Conservation (phyloP, 2,329 filamentous ascomycete species). For the Pseudogymnoascus verrucosus region DNA sequence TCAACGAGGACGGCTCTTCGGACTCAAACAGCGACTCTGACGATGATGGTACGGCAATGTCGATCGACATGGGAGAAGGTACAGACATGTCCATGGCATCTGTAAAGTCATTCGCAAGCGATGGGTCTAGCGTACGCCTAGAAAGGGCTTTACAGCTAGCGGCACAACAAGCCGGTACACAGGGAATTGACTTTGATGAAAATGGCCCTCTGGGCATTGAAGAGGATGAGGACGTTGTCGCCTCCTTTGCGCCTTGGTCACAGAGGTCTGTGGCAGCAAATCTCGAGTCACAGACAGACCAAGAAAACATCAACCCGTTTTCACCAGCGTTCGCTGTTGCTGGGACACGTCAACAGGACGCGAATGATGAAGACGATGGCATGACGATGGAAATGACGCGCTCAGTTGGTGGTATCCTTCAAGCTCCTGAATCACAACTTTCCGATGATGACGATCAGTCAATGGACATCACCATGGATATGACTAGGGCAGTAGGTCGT, state of each 20-base stretch:
- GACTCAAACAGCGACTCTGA: constrained; percentile 49
- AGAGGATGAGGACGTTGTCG: constrained; percentile 61
- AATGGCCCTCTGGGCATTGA: constrained; percentile 42
- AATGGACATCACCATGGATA: constrained; percentile 77
- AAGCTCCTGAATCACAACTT: not conserved
- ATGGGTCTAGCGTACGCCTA: constrained; percentile 62
- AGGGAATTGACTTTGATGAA: constrained; percentile 52
- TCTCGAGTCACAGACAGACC: constrained; percentile 30
- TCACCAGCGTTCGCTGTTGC: constrained; percentile 24
- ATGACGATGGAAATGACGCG: constrained; percentile 42
- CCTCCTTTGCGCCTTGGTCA: constrained; percentile 65
- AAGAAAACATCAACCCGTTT: constrained; percentile 43
- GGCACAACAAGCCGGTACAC: constrained; percentile 65
- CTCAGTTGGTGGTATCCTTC: constrained; percentile 27
- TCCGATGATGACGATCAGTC: constrained; percentile 29
- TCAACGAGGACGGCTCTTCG: constrained; percentile 31
- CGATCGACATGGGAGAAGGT: constrained; percentile 59
- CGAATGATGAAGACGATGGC: constrained; percentile 23
- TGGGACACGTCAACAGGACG: constrained; percentile 14
- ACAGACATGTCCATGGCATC: constrained; percentile 62
- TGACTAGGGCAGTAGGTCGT: constrained; percentile 72
- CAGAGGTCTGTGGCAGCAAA: constrained; percentile 42
- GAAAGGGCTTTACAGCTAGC: constrained; percentile 74
- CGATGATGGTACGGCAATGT: constrained; percentile 74
- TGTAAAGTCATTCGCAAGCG: constrained; percentile 47